Conservation (phyloP, 2,329 filamentous ascomycete species). For the Fusarium sp. region DNA sequence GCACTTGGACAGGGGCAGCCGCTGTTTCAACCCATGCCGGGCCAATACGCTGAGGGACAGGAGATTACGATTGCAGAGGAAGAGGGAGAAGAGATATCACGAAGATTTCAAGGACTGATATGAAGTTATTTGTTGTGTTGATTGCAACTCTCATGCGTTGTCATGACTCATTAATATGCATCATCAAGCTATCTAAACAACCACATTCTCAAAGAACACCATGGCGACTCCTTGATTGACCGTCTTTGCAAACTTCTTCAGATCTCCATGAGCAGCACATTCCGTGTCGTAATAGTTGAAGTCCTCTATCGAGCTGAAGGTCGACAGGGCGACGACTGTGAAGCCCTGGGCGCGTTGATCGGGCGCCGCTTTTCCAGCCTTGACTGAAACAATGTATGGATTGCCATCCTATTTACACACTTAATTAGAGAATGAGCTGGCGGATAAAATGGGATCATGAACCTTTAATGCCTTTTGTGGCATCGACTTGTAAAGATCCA, state of each 20-base stretch:
- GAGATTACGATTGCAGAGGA: slow-evolving; percentile 14
- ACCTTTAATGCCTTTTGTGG: slow-evolving; percentile 47
- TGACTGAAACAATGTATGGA: slow-evolving; percentile 65
- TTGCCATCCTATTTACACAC: slow-evolving; percentile 62
- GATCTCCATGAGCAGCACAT: slow-evolving; percentile 46
- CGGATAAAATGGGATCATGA: not conserved
- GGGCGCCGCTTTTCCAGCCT: slow-evolving; percentile 59
- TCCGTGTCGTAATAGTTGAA: slow-evolving; percentile 70
- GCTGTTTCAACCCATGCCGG: slow-evolving; percentile 23
- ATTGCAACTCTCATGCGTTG: not conserved
- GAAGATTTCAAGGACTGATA: slow-evolving; percentile 48
- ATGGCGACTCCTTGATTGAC: slow-evolving; percentile 57
- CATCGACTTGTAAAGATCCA: slow-evolving; percentile 48
- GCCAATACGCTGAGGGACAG: slow-evolving; percentile 19
- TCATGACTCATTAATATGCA: not conserved
- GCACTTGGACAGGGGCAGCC: slow-evolving; percentile 46
- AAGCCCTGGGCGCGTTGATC: slow-evolving; percentile 69
- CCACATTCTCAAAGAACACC: slow-evolving; percentile 58
- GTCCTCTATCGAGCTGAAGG: slow-evolving; percentile 66
- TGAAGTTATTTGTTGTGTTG: not conserved
- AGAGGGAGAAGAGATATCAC: slow-evolving; percentile 44
- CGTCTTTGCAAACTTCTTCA: slow-evolving; percentile 46
- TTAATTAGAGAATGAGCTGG: not conserved
- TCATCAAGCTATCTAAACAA: not conserved
- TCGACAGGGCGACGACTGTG: slow-evolving; percentile 66